Conservation (phyloP, 2,329 filamentous ascomycete genomes). For the Anthostomella pinea region DNA sequence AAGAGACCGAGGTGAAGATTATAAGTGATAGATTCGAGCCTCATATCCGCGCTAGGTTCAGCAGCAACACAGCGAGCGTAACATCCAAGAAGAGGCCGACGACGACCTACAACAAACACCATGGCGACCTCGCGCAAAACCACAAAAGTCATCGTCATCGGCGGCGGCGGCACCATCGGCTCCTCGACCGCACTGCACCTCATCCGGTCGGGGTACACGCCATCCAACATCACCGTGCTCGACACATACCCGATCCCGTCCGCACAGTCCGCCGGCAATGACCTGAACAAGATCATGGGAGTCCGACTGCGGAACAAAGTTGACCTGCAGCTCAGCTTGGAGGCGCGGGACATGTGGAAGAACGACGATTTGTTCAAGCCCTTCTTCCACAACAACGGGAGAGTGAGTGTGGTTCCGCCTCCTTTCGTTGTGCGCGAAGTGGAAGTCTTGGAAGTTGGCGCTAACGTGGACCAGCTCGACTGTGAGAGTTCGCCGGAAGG, state of each 20-base stretch:
- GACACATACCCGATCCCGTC: conserved; percentile 46
- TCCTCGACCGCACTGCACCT: conserved; percentile 47
- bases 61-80: too few species aligned
- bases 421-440: neutral
- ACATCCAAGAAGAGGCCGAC: too few species aligned
- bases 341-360: conserved; percentile 38
- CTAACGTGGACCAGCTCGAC: conserved; percentile 26
- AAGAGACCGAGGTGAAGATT: too few species aligned
- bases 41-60: too few species aligned
- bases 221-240: conserved; percentile 43
- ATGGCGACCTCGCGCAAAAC: conserved; percentile 25
- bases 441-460: conserved; percentile 15
- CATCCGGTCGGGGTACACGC: conserved; percentile 39
- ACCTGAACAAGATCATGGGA: conserved; percentile 47
- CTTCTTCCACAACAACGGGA: conserved; percentile 43
- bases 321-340: conserved; percentile 32
- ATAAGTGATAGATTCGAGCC: too few species aligned
- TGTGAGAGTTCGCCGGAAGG: conserved; percentile 33
- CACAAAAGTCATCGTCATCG: conserved; percentile 38
- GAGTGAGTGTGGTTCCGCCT: conserved; percentile 30
- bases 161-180: conserved; percentile 47
- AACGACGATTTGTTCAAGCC: conserved; percentile 42
- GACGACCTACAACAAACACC: too few species aligned
- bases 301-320: conserved; percentile 32
- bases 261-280: conserved; percentile 43